Percentiles rank a stretch among this genome's conserved stretches.
These are phyloP conservation scores for Penicillium cataractarum DNA, from an alignment of 495 filamentous ascomycete species.

Conservation along the genomic window DNA sequence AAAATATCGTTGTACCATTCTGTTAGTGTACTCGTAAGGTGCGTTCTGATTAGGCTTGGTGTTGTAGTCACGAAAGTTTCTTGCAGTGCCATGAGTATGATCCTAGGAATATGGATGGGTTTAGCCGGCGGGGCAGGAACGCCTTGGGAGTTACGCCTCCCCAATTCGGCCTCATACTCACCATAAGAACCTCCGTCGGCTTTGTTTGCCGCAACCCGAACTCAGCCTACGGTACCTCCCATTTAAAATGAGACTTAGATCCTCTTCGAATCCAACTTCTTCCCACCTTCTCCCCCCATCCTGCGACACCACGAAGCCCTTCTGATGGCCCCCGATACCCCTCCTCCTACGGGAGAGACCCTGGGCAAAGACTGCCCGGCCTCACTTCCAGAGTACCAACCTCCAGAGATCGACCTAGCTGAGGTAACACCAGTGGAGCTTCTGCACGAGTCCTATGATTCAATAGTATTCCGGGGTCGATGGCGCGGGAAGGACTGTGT, in stretches of 20 bases:
- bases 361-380: neutral
- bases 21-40: too few relatives aligned
- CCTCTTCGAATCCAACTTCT: neutral
- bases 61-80: too few relatives aligned
- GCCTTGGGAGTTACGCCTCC: too few relatives aligned
- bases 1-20: too few relatives aligned
- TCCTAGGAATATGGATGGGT: too few relatives aligned
- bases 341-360: neutral
- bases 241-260: neutral
- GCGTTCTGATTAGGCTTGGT: too few relatives aligned
- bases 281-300: neutral
- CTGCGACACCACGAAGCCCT: neutral
- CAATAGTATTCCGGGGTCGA: neutral
- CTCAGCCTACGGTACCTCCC: neutral
- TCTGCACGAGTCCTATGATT: neutral
- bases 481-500: neutral
- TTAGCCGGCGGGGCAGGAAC: too few relatives aligned
- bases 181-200: too few relatives aligned
- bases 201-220: neutral
- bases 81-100: too few relatives aligned
- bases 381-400: neutral
- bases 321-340: neutral
- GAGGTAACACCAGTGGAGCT: neutral
- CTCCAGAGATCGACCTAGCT: neutral
- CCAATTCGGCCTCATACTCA: too few relatives aligned